These are phyloP conservation scores for Trichosporon ovoides DNA, from an alignment of 1,284 basidiomycete genomes.

Conservation along the genomic window DNA sequence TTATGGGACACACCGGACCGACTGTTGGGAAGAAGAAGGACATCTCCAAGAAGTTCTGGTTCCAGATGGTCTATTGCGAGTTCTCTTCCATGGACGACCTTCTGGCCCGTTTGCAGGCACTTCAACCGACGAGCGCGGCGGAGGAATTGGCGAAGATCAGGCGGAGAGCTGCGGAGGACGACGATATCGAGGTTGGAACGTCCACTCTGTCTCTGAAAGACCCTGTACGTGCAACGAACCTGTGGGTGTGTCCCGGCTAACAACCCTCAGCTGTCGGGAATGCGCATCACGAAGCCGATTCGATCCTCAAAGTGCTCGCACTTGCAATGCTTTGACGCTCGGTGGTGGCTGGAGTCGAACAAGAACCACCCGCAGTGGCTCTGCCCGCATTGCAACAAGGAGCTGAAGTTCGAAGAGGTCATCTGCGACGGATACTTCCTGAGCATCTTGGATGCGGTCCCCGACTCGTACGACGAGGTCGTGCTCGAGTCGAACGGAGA, in stretches of 20 bases:
- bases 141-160: constrained; percentile 28
- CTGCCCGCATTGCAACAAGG: constrained; percentile 89
- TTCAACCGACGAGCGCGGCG: constrained; percentile 27
- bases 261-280: constrained; percentile 69
- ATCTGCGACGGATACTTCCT: constrained; percentile 65
- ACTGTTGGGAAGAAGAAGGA: constrained; percentile 45
- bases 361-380: constrained; percentile 93
- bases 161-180: constrained; percentile 61
- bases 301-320: constrained; percentile 82
- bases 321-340: constrained; percentile 92
- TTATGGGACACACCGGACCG: constrained; percentile 79
- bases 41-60: constrained; percentile 65
- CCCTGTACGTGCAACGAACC: constrained; percentile 59
- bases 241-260: constrained; percentile 2
- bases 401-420: constrained; percentile 71
- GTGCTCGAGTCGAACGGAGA: constrained; percentile 88
- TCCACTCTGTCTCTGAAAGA: constrained; percentile 86
- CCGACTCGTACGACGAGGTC: constrained; percentile 81
- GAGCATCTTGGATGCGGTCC: constrained; percentile 40
- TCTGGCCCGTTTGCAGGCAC: constrained; percentile 43
- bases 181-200: constrained; percentile 82
- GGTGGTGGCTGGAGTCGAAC: constrained; percentile 90
- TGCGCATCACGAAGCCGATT: constrained; percentile 77
- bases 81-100: constrained; percentile 64
- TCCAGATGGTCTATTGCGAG: constrained; percentile 77